Conservation (phyloP, 1,139 yeast species). For the Barnettozyma hawaiiensis region DNA sequence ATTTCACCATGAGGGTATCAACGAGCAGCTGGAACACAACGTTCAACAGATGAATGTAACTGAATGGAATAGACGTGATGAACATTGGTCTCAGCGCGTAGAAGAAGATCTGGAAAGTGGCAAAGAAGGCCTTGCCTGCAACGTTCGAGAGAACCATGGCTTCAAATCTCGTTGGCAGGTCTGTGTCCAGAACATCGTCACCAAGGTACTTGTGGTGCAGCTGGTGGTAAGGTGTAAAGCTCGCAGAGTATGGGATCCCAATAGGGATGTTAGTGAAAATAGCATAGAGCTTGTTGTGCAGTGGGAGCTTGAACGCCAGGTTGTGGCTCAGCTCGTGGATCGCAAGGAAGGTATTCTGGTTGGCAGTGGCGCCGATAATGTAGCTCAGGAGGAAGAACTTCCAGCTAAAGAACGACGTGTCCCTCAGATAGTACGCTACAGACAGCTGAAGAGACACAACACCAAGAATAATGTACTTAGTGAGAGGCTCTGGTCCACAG, state of each 20-base stretch:
- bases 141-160: conserved; percentile 69
- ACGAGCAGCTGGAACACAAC: conserved; percentile 53
- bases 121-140: conserved; percentile 85
- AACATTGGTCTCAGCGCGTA: conserved; percentile 90
- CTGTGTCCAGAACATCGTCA: conserved; percentile 81
- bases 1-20: conserved; percentile 50
- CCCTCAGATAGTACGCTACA: conserved; percentile 54
- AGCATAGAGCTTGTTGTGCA: conserved; percentile 72
- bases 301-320: conserved; percentile 73
- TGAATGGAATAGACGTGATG: conserved; percentile 67
- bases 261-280: conserved; percentile 78
- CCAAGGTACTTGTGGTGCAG: conserved; percentile 89
- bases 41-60: conserved; percentile 68
- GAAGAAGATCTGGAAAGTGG: conserved; percentile 82
- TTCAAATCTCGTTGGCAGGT: conserved; percentile 75
- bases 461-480: conserved; percentile 64
- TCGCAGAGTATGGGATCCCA: conserved; percentile 86
- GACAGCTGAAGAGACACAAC: conserved; percentile 64
- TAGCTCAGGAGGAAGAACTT: conserved; percentile 63
- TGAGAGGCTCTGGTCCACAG: conserved; percentile 81
- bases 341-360: conserved; percentile 78
- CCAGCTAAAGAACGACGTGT: conserved; percentile 48
- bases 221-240: conserved; percentile 89
- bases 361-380: conserved; percentile 77
- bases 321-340: conserved; percentile 88